Conservation (phyloP, 2,329 filamentous ascomycete genomes). For the Neofusicoccum sp. region DNA sequence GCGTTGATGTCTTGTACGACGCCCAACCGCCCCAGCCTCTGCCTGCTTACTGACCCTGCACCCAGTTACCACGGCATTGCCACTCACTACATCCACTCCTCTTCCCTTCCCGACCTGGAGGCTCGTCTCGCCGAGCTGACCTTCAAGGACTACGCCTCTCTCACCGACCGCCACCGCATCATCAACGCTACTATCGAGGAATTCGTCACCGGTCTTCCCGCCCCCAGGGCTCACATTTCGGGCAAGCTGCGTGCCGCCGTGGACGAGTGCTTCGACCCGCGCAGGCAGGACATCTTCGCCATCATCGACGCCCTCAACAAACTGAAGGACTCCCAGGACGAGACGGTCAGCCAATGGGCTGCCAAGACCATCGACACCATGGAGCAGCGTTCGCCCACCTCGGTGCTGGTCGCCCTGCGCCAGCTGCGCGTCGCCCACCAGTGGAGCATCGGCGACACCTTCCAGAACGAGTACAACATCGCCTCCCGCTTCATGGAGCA, state of each 20-base stretch:
- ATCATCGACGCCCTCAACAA: slow-evolving; percentile 66
- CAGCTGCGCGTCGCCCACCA: slow-evolving; percentile 73
- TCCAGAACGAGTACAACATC: slow-evolving; percentile 81
- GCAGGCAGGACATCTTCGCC: slow-evolving; percentile 62
- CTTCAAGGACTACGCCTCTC: slow-evolving; percentile 73
- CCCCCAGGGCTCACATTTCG: slow-evolving; percentile 51
- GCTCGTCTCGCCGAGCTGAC: slow-evolving; percentile 82
- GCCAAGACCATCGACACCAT: slow-evolving; percentile 73
- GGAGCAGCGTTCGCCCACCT: slow-evolving; percentile 75
- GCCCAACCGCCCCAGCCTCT: neutral
- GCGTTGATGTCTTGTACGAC: slow-evolving; percentile 69
- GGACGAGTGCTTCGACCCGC: slow-evolving; percentile 60
- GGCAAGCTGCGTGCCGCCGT: slow-evolving; percentile 76
- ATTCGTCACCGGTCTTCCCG: slow-evolving; percentile 80
- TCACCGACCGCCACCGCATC: slow-evolving; percentile 63
- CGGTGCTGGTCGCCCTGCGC: slow-evolving; percentile 77
- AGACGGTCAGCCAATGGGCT: slow-evolving; percentile 69
- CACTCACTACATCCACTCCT: slow-evolving; percentile 94
- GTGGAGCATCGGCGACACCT: slow-evolving; percentile 84
- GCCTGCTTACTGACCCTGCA: neutral
- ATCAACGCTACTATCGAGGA: slow-evolving; percentile 91
- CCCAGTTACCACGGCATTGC: slow-evolving; percentile 77
- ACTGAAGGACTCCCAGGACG: slow-evolving; percentile 39
- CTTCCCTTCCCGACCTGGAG: slow-evolving; percentile 76
- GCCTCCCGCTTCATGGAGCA: slow-evolving; percentile 86